A percentile compares a stretch with the other conserved stretches of the same genome.
phyloP scores from a whole-genome alignment of 768 basidiomycete genomes.

The Macrocybe gigantea region DNA sequence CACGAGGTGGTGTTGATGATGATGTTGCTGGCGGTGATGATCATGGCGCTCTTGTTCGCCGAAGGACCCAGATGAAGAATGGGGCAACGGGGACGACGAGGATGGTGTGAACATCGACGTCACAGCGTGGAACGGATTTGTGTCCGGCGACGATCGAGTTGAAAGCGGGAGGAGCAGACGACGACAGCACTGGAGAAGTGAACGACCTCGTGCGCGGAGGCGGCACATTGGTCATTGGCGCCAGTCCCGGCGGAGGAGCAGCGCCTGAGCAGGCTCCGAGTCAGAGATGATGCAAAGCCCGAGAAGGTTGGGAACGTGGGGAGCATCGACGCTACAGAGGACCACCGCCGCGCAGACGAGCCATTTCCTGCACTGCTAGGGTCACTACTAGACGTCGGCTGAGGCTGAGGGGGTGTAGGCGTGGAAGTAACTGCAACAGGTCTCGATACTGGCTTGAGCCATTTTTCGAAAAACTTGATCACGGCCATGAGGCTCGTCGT shows the following conservation, averaged over 20 bases:
- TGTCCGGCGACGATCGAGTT: neutral
- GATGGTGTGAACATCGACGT: too few relatives aligned
- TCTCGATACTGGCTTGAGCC: conserved; percentile 43
- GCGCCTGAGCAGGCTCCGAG: conserved; percentile 16
- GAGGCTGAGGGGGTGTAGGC: conserved; percentile 4
- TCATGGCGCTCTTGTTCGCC: neutral
- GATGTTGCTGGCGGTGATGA: neutral
- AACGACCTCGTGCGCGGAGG: conserved; percentile 6
- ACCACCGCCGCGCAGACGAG: conserved; percentile 31
- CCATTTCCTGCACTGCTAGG: conserved; percentile 1
- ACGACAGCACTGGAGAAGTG: conserved; percentile 16
- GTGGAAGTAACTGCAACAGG: conserved; percentile 9
- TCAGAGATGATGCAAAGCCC: conserved; percentile 9
- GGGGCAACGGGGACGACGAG: too few relatives aligned
- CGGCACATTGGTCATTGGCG: too few relatives aligned
- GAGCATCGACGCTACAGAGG: conserved; percentile 34
- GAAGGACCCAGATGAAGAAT: too few relatives aligned
- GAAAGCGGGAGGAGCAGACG: conserved; percentile 7
- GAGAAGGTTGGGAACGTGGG: conserved; percentile 31
- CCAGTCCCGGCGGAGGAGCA: conserved; percentile 1
- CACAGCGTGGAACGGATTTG: neutral
- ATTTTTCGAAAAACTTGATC: conserved; percentile 61
- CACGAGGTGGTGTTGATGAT: neutral
- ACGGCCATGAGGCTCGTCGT: conserved; percentile 57
- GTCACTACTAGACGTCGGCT: neutral